Conservation (phyloP, 495 filamentous ascomycete species). For the Penicillium crystallinum region DNA sequence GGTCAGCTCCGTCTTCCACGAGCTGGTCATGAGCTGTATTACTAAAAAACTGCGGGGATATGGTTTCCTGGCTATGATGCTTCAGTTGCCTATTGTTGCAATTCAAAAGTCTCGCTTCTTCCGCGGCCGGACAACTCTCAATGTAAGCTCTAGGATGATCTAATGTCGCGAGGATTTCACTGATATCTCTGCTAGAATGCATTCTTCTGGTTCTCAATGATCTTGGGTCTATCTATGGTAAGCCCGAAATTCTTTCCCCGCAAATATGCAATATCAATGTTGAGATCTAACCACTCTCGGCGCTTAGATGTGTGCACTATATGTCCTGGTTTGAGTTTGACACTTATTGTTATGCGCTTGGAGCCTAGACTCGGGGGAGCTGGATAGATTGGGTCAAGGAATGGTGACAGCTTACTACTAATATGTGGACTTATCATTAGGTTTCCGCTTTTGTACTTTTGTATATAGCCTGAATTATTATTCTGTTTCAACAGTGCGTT, state of each 20-base stretch:
- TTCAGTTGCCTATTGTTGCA: slow-evolving; percentile 90
- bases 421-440: background rate
- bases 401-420: background rate
- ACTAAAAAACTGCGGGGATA: slow-evolving; percentile 95
- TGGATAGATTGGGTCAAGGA: background rate
- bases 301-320: slow-evolving; percentile 51
- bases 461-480: background rate
- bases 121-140: slow-evolving; percentile 66
- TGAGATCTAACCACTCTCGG: slow-evolving; percentile 5
- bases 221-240: slow-evolving; percentile 81
- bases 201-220: slow-evolving; percentile 94
- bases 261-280: background rate
- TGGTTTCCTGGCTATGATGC: slow-evolving; percentile 91
- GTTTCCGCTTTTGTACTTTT: background rate
- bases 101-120: slow-evolving; percentile 77
- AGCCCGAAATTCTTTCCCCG: slow-evolving; percentile 25
- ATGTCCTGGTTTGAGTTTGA: slow-evolving; percentile 44
- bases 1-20: slow-evolving; percentile 82
- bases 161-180: background rate
- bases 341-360: background rate
- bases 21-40: slow-evolving; percentile 96
- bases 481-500: background rate
- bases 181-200: slow-evolving; percentile 53
- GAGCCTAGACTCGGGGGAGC: background rate
- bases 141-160: slow-evolving; percentile 39